Base-by-base conservation (phyloP, 495 filamentous ascomycete genomes). In the Neurospora sp. region DNA sequence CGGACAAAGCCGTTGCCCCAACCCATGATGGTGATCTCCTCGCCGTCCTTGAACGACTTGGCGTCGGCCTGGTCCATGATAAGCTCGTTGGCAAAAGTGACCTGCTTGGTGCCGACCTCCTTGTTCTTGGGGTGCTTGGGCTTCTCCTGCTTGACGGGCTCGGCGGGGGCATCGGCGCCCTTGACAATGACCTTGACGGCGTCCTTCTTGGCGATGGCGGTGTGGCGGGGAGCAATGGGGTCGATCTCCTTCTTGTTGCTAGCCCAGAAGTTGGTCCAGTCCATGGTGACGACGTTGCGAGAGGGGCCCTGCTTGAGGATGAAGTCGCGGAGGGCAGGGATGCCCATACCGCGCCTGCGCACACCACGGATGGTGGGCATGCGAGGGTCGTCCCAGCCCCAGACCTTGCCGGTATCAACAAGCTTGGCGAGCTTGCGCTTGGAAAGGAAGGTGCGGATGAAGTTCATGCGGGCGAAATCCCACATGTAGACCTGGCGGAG, bases 391-490 rank as follows among this genome's bases (percentile, higher is more conserved):
- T 97, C 93, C 94, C 94, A 97, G 74, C 94, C 94, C 89, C 90
- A 93, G 16, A 98, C 96, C 70, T 87, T 85, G 47, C 94, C 94
- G 70, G 87, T 83, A 68, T 98, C 92, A 47, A 99, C 96, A 45
- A 98, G 87, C 85, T 95, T 96, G 39, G 94, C 93, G 31, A 99
- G 88, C 85, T 99, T 98, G 59, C 96, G 91, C 86, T 98, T 99
- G 22, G 92, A 96, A 3, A 97, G 87, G 72, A 97, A 86, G 1
- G 94, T 97, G 37, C 90, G 88, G 79, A 97, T 89, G 78, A 98
- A 98, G 87, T 97, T 98, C 87, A 98, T 93, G 77, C 96, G 91
- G 45, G 95, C 89, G 83, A 98, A 99, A 81, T 98, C 94, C 96
- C 96, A 98, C 82, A 98, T 92, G 81, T 98, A 89, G 14, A 98